Evolutionary conservation across 1,284 basidiomycete species (phyloP).

Genomic region (Kwoniella shivajii): DNA sequence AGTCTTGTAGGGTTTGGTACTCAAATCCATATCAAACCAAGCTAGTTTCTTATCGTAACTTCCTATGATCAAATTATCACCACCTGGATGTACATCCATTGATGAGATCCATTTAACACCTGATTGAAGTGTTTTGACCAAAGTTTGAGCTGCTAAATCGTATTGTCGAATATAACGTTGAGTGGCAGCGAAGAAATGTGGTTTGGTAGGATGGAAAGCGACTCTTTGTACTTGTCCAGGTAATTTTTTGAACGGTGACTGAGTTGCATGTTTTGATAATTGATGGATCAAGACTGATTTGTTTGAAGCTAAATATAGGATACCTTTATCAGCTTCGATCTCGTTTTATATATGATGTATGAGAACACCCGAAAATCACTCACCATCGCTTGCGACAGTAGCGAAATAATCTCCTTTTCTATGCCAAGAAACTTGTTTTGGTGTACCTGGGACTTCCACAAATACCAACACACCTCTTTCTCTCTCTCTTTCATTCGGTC

Average conservation of each 20-base stretch:
- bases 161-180: slow-evolving; percentile 96
- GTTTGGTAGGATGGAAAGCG: slow-evolving; percentile 90
- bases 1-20: slow-evolving; percentile 94
- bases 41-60: slow-evolving; percentile 96
- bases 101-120: slow-evolving; percentile 97
- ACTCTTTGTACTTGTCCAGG: slow-evolving; percentile 88
- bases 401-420: slow-evolving; percentile 93
- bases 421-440: slow-evolving; percentile 90
- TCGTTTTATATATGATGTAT: too few relatives aligned
- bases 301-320: slow-evolving; percentile 38
- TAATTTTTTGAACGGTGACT: slow-evolving; percentile 94
- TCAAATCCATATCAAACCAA: slow-evolving; percentile 98
- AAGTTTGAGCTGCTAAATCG: slow-evolving; percentile 89
- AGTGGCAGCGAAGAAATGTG: slow-evolving; percentile 98
- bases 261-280: slow-evolving; percentile 86
- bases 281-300: slow-evolving; percentile 76
- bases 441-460: slow-evolving; percentile 67
- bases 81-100: slow-evolving; percentile 92
- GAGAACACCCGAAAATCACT: too few relatives aligned
- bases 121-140: slow-evolving; percentile 88
- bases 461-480: slow-evolving; percentile 58
- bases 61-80: slow-evolving; percentile 95
- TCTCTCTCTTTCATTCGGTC: slow-evolving; percentile 57
- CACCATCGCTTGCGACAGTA: slow-evolving; percentile 65
- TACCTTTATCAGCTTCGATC: not conserved